Conservation (phyloP, 2,329 filamentous ascomycete species). For the Plenodomus tracheiphilus region DNA sequence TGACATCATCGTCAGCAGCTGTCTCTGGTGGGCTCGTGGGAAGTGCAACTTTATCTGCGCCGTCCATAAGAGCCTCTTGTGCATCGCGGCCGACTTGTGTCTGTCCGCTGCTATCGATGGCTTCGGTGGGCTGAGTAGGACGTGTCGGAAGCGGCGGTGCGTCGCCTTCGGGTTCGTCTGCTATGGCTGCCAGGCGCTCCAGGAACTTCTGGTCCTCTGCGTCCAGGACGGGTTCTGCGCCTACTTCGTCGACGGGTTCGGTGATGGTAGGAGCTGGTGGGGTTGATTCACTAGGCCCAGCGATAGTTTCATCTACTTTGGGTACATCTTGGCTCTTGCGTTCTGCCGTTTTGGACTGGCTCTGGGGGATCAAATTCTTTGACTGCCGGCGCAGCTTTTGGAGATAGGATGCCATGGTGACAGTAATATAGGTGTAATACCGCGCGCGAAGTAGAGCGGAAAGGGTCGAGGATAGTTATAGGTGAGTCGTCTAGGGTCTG, state of each 20-base stretch:
- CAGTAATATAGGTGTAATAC: neutral
- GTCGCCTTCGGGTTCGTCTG: constrained; percentile 43
- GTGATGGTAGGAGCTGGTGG: constrained; percentile 26
- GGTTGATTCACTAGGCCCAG: constrained; percentile 28
- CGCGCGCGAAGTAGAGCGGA: neutral
- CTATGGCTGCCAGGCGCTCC: constrained; percentile 53
- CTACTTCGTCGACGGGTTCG: constrained; percentile 32
- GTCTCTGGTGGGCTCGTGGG: constrained; percentile 52
- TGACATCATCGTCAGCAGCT: constrained; percentile 31
- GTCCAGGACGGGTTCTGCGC: constrained; percentile 54
- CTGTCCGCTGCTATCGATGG: constrained; percentile 38
- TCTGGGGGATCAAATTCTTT: constrained; percentile 29
- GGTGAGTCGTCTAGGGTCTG: neutral
- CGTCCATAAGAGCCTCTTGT: constrained; percentile 51
- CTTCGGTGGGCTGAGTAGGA: constrained; percentile 25
- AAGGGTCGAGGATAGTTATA: neutral
- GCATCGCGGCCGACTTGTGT: constrained; percentile 48
- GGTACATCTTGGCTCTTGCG: constrained; percentile 14
- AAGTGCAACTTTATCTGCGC: constrained; percentile 54
- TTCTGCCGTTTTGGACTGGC: constrained; percentile 12
- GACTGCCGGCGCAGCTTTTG: constrained; percentile 40
- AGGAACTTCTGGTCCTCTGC: constrained; percentile 65
- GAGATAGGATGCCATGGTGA: constrained; percentile 34
- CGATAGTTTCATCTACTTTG: constrained; percentile 14
- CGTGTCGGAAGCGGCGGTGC: constrained; percentile 49